Evolutionary conservation across 208 protist genomes (phyloP), one percentile per base, ranked within the genome.

Genomic region (Blastocrithidia nonstop): DNA sequence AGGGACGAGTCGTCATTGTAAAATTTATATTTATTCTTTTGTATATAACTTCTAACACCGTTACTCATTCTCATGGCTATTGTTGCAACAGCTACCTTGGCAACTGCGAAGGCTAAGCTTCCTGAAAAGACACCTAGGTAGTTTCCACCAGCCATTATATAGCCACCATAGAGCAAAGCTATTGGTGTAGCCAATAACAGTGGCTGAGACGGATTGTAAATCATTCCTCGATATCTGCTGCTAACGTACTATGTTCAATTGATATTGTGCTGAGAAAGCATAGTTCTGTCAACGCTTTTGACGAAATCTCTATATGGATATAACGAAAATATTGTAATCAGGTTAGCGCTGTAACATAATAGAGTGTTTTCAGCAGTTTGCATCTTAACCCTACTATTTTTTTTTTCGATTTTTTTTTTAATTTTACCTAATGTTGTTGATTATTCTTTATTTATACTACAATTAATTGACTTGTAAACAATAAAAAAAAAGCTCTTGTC

Each of bases 261-360:
- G 17, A 65, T 21, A 23, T 68, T 26, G 37, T 43, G 29, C 17
- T 36, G 57, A 7, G 45, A 54, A 23, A 46, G 40, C 23, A 26
- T 16, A 4, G 45, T 37, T 13, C 66, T 20, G 25, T 60, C 50
- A 37, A 80, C 75, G 0, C 53, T 24, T 43, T 93, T 93, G 4
- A 71, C 67, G 20, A 77, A 82, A 49, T 93, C 84, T 9, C 84
- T 63, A 50, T 89, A 93, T 4, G 84, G 84, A 36, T 89, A 93
- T 4, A 89, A 54, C 15, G 59, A 48, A 32, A 89, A 76, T 7
- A 76, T 71, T 11, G 71, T 79, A 6, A 61, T 29, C 19, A 69
- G 40, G 45, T 60, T 84, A 26, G 76, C 58, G 23, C 40, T 49
- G 53, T 93, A 93, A 11, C n/a, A n/a, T n/a, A n/a, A 50, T 50